Percentiles rank a stretch among this genome's conserved stretches.
Evolutionary conservation across 208 protist genomes (phyloP).

Genomic region (Crithidia fasciculata): DNA sequence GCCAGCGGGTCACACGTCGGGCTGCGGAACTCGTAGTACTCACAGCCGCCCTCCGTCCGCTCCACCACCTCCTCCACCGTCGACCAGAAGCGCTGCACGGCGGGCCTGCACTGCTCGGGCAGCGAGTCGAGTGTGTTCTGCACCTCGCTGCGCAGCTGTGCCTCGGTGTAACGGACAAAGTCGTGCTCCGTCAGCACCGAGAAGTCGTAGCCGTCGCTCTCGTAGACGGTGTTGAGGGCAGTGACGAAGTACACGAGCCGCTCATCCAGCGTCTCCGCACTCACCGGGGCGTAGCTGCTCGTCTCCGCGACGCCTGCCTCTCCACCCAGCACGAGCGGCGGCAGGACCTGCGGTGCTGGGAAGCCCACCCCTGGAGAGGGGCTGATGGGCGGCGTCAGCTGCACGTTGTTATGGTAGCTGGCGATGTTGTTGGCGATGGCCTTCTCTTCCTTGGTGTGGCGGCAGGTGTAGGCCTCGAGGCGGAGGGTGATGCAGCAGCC

Average conservation of each 20-base stretch:
- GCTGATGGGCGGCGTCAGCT: conserved; percentile 60
- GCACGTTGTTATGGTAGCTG: conserved; percentile 51
- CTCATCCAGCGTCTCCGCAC: conserved; percentile 58
- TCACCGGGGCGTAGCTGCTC: conserved; percentile 18
- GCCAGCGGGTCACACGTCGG: conserved; percentile 73
- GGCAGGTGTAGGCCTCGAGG: conserved; percentile 80
- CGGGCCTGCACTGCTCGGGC: conserved; percentile 49
- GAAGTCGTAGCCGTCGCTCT: conserved; percentile 82
- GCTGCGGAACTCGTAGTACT: conserved; percentile 74
- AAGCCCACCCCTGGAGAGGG: conserved; percentile 12
- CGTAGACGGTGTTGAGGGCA: conserved; percentile 74
- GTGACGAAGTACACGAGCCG: conserved; percentile 75
- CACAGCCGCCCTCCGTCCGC: conserved; percentile 56
- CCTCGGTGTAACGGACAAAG: conserved; percentile 62
- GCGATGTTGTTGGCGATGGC: conserved; percentile 59
- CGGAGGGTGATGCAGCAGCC: conserved; percentile 70
- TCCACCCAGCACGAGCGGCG: conserved; percentile 25
- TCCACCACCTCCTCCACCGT: conserved; percentile 52
- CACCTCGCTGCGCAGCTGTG: conserved; percentile 51
- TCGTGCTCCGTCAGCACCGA: conserved; percentile 68
- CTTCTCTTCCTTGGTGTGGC: conserved; percentile 69
- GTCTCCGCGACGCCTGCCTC: neutral
- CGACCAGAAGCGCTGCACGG: conserved; percentile 68
- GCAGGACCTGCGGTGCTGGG: conserved; percentile 35
- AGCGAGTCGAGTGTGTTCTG: conserved; percentile 47